Conservation (phyloP, 768 basidiomycete genomes). For the Agaricus sinodeliciosus region DNA sequence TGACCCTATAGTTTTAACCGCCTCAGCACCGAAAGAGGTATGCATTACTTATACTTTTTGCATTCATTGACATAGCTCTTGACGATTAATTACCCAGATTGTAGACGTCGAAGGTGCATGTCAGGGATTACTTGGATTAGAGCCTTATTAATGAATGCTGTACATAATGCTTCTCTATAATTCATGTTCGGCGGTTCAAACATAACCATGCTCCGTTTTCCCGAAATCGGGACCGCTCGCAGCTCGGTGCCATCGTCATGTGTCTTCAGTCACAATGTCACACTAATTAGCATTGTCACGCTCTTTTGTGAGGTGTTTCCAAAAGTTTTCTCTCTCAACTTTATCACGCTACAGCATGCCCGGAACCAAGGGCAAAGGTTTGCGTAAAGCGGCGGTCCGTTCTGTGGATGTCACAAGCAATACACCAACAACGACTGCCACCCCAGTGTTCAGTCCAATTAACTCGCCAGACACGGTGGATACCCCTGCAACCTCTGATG, state of each 20-base stretch:
- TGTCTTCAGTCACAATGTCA: slow-evolving; percentile 4
- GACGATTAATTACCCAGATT: slow-evolving; percentile 33
- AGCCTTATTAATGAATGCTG: slow-evolving; percentile 28
- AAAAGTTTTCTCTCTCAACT: slow-evolving; percentile 2
- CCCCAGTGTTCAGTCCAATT: slow-evolving; percentile 45
- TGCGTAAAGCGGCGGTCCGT: not conserved
- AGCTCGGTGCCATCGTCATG: slow-evolving; percentile 5
- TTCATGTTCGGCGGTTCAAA: not conserved
- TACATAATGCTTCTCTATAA: not conserved
- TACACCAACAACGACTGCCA: slow-evolving; percentile 35
- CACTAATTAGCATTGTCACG: slow-evolving; percentile 7
- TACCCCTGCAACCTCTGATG: slow-evolving; percentile 52
- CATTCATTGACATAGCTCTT: slow-evolving; percentile 1
- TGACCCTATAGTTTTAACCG: slow-evolving; percentile 57
- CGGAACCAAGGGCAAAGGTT: not conserved
- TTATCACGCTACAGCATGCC: slow-evolving; percentile 2
- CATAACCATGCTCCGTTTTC: not conserved
- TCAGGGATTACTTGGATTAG: slow-evolving; percentile 62
- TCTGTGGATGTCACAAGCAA: not conserved
- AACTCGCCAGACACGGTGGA: slow-evolving; percentile 35
- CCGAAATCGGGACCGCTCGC: too few relatives aligned
- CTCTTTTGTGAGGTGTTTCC: not conserved
- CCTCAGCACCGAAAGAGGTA: slow-evolving; percentile 80
- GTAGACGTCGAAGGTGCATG: slow-evolving; percentile 77
- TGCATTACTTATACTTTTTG: slow-evolving; percentile 7